phyloP scores from a whole-genome alignment of 495 filamentous ascomycete species.

The Penicillium daleae region DNA sequence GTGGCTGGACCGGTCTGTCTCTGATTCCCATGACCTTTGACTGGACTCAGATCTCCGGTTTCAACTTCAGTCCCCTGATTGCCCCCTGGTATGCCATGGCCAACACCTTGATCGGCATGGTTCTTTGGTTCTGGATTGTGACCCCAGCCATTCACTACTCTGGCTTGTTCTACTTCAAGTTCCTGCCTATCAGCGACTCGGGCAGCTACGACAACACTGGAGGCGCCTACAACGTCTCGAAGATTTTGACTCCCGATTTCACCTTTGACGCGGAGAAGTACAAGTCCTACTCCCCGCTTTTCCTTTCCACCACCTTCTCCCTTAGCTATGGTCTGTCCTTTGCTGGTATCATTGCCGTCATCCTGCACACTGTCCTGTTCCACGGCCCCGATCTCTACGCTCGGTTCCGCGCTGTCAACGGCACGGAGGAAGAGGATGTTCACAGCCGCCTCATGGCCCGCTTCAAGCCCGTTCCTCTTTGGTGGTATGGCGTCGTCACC shows the following conservation, averaged over 20 bases:
- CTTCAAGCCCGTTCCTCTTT: slow-evolving; percentile 61
- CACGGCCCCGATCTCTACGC: slow-evolving; percentile 59
- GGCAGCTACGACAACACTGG: slow-evolving; percentile 63
- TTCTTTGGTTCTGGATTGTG: slow-evolving; percentile 57
- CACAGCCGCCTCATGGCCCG: slow-evolving; percentile 65
- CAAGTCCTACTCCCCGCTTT: slow-evolving; percentile 60
- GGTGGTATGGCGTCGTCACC: slow-evolving; percentile 62
- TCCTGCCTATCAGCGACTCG: slow-evolving; percentile 59
- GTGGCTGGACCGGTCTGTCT: slow-evolving; percentile 62
- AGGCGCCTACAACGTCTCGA: slow-evolving; percentile 52
- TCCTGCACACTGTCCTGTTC: slow-evolving; percentile 59
- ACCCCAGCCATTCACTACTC: slow-evolving; percentile 57
- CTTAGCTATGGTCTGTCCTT: slow-evolving; percentile 64
- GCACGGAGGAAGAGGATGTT: slow-evolving; percentile 65
- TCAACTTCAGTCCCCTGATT: slow-evolving; percentile 68
- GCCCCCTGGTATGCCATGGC: slow-evolving; percentile 68
- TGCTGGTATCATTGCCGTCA: slow-evolving; percentile 57
- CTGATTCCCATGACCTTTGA: slow-evolving; percentile 68
- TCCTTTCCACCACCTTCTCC: slow-evolving; percentile 63
- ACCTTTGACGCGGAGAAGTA: slow-evolving; percentile 61
- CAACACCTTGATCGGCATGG: slow-evolving; percentile 60
- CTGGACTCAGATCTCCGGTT: slow-evolving; percentile 70
- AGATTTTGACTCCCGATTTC: slow-evolving; percentile 55
- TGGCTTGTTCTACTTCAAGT: slow-evolving; percentile 52
- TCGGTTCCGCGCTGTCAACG: slow-evolving; percentile 46